Evolutionary conservation across 306 rosid genomes (phyloP), one percentile per base, ranked within the genome.

Genomic region (Lotus japonicus): DNA sequence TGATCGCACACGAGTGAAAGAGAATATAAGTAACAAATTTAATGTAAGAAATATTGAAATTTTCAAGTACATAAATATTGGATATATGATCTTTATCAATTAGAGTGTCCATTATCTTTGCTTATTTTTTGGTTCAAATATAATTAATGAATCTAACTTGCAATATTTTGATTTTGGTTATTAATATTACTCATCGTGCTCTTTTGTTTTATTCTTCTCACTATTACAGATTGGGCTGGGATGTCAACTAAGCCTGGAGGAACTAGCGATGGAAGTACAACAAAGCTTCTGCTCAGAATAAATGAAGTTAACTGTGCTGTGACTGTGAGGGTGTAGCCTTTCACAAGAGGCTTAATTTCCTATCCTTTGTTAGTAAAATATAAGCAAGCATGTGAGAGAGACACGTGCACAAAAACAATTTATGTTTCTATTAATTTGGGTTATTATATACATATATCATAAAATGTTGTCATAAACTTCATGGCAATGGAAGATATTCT

Each of bases 201-300:
- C 36, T 19, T 55, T 23, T 17, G 2, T 58, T 13, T 66, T 16
- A 11, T 6, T 7, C 10, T 7, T 57, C 64, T 75, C 19, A 49
- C 35, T 66, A 52, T 1, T 58, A 39, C 89, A 94, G 99, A 94
- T 90, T 75, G 97, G 92, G 67, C 79, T 90, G 76, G 95, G 88
- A 53, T 94, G 99, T 78, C 77, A 85, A 63, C 77, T 90, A 72
- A 94, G 99, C 63, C 68, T 94, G 84, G 96, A 94, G 81, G 99
- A 94, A 72, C 75, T 94, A 16, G 97, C 90, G 3, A 51, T 79
- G 74, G 88, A 94, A 86, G 96, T 94, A 43, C 99, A 90, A 70
- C 84, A 82, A 75, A 86, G 88, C 76, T 84, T 94, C 79, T 74
- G 84, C 58, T 69, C 90, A 16, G 83, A 82, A 19, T 75, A 72